Conservation (phyloP, 2,329 filamentous ascomycete species). For the Dothideomycetes sp. region DNA sequence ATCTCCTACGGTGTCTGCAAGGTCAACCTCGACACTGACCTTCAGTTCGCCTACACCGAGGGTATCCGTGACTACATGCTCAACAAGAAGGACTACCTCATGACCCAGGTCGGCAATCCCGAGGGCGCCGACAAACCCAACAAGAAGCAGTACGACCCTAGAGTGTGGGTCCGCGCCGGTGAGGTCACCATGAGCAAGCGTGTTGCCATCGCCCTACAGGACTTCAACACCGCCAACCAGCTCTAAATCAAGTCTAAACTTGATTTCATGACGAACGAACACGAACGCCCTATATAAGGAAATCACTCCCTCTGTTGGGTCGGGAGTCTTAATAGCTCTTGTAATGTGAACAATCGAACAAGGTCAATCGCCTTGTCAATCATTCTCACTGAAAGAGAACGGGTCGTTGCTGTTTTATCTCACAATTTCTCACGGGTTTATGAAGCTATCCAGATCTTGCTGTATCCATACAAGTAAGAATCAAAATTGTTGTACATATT, state of each 20-base stretch:
- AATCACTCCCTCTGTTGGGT: neutral
- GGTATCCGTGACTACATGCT: constrained; percentile 93
- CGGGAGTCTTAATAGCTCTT: too few relatives aligned
- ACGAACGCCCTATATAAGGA: neutral
- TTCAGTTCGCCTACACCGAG: constrained; percentile 87
- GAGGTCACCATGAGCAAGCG: constrained; percentile 93
- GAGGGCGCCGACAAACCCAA: constrained; percentile 96
- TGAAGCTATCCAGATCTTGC: constrained; percentile 8
- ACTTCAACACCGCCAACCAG: constrained; percentile 81
- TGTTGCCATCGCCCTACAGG: constrained; percentile 69
- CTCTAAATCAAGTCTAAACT: constrained; percentile 43
- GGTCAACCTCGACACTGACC: constrained; percentile 97
- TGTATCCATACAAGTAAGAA: too few relatives aligned
- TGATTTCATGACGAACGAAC: constrained; percentile 8
- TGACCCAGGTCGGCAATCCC: constrained; percentile 82
- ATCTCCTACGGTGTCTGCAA: constrained; percentile 95
- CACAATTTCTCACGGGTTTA: constrained; percentile 10
- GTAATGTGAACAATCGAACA: constrained; percentile 4
- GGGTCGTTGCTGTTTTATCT: neutral
- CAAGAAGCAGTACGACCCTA: constrained; percentile 78
- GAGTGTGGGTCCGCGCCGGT: constrained; percentile 92
- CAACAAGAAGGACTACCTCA: constrained; percentile 91
- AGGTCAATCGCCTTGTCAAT: constrained; percentile 12
- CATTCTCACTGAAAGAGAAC: neutral
- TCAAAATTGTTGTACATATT: constrained; percentile 12